Conservation (phyloP, 163 green algal species). For the Scenedesmus sp. region DNA sequence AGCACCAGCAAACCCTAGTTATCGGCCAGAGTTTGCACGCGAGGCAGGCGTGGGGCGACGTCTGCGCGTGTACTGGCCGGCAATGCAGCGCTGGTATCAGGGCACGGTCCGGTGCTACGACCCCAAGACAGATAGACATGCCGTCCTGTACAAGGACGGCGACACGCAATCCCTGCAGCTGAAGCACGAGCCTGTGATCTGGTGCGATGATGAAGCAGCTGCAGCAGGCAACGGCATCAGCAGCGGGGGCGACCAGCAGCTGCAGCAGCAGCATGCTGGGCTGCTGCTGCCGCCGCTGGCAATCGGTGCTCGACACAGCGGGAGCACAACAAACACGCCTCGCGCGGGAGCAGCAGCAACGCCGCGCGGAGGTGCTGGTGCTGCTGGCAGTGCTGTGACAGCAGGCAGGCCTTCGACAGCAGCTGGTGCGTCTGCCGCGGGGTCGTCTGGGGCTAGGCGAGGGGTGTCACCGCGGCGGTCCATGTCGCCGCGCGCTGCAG, state of each 20-base stretch:
- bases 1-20: slow-evolving; percentile 31
- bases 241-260: not conserved
- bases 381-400: not conserved
- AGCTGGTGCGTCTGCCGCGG: not conserved
- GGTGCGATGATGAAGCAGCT: slow-evolving; percentile 39
- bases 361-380: not conserved
- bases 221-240: not conserved
- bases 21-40: slow-evolving; percentile 16
- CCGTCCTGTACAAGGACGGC: slow-evolving; percentile 54
- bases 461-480: not conserved
- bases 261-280: slow-evolving; percentile 1
- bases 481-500: not conserved
- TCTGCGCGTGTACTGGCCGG: slow-evolving; percentile 57
- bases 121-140: slow-evolving; percentile 34
- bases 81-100: slow-evolving; percentile 50
- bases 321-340: not conserved
- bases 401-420: not conserved
- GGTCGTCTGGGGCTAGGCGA: not conserved
- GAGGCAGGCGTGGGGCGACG: slow-evolving; percentile 31
- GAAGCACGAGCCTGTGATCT: slow-evolving; percentile 51
- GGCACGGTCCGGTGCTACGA: slow-evolving; percentile 50
- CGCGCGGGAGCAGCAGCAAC: not conserved
- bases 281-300: not conserved
- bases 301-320: not conserved
- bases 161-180: slow-evolving; percentile 43